Percentiles rank a stretch among this genome's conserved stretches.
Evolutionary conservation across 352 stramenopile genomes (phyloP).

Genomic region (Globisporangium apiculatum): DNA sequence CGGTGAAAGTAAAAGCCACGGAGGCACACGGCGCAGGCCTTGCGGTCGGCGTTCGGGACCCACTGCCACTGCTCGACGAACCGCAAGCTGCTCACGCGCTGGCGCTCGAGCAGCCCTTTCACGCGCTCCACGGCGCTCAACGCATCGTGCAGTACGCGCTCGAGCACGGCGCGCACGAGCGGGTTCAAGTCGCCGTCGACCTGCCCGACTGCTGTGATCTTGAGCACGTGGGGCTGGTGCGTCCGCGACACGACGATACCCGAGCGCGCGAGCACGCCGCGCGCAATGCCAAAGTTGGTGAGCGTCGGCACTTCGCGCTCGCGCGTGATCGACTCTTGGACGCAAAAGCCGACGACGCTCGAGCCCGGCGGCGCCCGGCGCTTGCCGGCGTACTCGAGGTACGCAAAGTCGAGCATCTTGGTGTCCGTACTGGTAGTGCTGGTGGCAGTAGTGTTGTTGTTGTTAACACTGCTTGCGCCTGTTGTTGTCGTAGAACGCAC

Average conservation of each 20-base stretch:
- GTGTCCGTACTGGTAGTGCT: constrained; percentile 14
- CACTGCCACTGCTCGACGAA: constrained; percentile 80
- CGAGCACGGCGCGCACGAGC: constrained; percentile 25
- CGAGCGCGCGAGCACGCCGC: constrained; percentile 48
- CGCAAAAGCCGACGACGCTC: constrained; percentile 65
- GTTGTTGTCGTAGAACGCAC: too few relatives aligned
- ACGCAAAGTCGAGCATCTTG: constrained; percentile 47
- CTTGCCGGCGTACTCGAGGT: constrained; percentile 71
- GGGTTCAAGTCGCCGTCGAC: constrained; percentile 44
- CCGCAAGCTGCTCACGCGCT: constrained; percentile 62
- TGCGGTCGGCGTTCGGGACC: constrained; percentile 61
- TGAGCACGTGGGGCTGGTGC: constrained; percentile 64
- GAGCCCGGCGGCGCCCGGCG: constrained; percentile 25
- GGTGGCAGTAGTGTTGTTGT: not conserved
- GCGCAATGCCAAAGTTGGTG: constrained; percentile 50
- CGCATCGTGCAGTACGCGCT: constrained; percentile 63
- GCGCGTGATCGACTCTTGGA: constrained; percentile 62
- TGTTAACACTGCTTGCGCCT: constrained; percentile 4
- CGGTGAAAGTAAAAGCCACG: constrained; percentile 77
- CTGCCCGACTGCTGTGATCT: constrained; percentile 64
- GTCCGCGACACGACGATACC: constrained; percentile 75
- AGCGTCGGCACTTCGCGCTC: constrained; percentile 63
- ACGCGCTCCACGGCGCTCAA: constrained; percentile 46
- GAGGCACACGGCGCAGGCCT: constrained; percentile 73
- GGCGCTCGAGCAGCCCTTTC: constrained; percentile 54